phyloP scores from a whole-genome alignment of 1,284 basidiomycete species.

The Quambalaria eucalypti region DNA sequence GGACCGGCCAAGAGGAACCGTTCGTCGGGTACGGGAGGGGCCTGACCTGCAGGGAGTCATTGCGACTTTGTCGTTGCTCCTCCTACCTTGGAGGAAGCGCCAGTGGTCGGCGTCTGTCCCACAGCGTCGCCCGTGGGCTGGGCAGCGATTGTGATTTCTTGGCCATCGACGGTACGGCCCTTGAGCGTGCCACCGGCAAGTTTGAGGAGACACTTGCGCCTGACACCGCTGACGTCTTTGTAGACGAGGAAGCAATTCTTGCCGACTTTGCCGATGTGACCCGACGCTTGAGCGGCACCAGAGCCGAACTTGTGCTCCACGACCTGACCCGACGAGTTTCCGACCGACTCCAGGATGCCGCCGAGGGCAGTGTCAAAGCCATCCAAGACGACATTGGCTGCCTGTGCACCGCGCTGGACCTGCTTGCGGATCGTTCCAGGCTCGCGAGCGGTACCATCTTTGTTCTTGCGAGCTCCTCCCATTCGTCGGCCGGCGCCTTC shows the following conservation, averaged over 20 bases:
- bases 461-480: background rate
- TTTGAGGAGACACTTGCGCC: slow-evolving; percentile 38
- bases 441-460: background rate
- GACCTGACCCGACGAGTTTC: slow-evolving; percentile 34
- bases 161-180: background rate
- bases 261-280: slow-evolving; percentile 25
- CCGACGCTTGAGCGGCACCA: slow-evolving; percentile 34
- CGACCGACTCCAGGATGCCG: slow-evolving; percentile 24
- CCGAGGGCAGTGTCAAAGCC: slow-evolving; percentile 39
- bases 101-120: too few species aligned
- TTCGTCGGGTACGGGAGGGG: too few species aligned
- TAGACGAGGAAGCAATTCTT: slow-evolving; percentile 43
- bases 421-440: background rate
- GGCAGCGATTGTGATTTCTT: background rate
- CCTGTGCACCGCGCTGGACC: slow-evolving; percentile 4
- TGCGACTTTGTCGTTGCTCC: too few species aligned
- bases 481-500: background rate
- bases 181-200: slow-evolving; percentile 22
- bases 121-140: too few species aligned
- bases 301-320: slow-evolving; percentile 44
- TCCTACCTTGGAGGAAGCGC: too few species aligned
- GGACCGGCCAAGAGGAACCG: too few species aligned
- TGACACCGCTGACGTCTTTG: slow-evolving; percentile 40
- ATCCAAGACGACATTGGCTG: slow-evolving; percentile 43
- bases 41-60: too few species aligned